Evolutionary conservation across 345 rosid species (phyloP).

Genomic region (Brassica napus): DNA sequence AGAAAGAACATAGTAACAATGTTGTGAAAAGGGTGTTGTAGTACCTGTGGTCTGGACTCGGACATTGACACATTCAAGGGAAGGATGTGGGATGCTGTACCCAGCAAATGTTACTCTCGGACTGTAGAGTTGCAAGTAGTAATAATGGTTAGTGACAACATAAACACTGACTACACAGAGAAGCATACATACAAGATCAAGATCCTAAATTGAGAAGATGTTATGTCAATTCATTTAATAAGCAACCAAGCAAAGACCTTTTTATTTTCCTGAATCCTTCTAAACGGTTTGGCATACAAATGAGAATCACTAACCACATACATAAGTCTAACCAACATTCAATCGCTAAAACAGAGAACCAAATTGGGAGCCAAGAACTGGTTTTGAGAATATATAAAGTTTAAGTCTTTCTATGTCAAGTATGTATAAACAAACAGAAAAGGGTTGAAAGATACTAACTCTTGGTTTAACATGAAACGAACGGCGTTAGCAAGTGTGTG

Average conservation of each 20-base stretch:
- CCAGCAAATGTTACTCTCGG: constrained; percentile 72
- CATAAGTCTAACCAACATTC: not conserved
- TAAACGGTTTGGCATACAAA: not conserved
- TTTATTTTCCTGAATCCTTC: not conserved
- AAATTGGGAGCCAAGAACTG: not conserved
- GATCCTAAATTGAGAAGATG: not conserved
- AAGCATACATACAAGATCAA: not conserved
- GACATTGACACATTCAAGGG: constrained; percentile 73
- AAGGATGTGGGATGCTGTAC: constrained; percentile 94
- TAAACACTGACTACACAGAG: not conserved
- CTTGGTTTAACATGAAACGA: constrained; percentile 87
- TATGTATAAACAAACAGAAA: too few relatives aligned
- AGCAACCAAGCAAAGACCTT: too few relatives aligned
- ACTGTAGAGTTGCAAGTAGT: constrained; percentile 48
- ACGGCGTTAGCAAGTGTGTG: constrained; percentile 87
- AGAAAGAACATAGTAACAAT: not conserved
- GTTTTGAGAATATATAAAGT: not conserved
- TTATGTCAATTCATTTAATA: not conserved
- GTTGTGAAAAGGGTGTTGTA: not conserved
- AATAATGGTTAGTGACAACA: not conserved
- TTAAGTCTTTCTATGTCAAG: too few relatives aligned
- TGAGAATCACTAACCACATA: not conserved
- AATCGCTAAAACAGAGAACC: not conserved
- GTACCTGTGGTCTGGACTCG: constrained; percentile 95
- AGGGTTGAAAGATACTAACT: constrained; percentile 47